Evolutionary conservation across 1,139 yeast genomes (phyloP), one percentile per base, ranked within the genome.

Genomic region (Sugiyamaella grinbergsii): DNA sequence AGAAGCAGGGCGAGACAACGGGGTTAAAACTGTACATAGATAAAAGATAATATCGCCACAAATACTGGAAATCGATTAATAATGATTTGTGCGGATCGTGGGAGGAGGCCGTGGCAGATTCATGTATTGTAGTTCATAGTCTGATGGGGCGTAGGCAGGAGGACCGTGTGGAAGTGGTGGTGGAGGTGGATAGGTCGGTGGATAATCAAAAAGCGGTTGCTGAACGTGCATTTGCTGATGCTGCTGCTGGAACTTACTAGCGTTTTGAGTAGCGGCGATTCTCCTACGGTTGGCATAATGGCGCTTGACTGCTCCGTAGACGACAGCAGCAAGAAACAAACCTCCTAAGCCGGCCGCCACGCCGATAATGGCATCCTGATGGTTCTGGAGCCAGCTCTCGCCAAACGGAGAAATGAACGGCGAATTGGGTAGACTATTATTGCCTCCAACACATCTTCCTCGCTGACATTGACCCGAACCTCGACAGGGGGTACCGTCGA

Each of bases 401-500:
- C 51, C 53, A 37, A 54, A 49, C 13, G 52, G 56, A 11, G 28
- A 16, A 1, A 33, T 32, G 16, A 31, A 38, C 22, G 31, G 8
- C 5, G 49, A 41, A 10, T 46, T 48, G 19, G 42, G 16, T 13
- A 32, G 31, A 16, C 53, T 48, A 11, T n/a, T n/a, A n/a, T 19
- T 8, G 18, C 62, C 68, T 31, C 68, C 70, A 10, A 64, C 55
- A 51, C 74, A 70, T 8, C 42, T 45, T 8, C 74, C 74, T 29
- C 61, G 55, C 19, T 53, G 55, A 50, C 73, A 70, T 20, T 42
- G 49, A 26, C 74, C 74, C 5, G 59, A 51, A 18, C 62, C 59
- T 22, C 61, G 57, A 52, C 74, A 70, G 3, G 71, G 71, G 6
- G 74, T 70, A 26, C 74, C 74, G 46, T 70, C 73, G 47, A 70